Conservation (phyloP, 2,329 filamentous ascomycete species). For the Trichoderma asperellum region DNA sequence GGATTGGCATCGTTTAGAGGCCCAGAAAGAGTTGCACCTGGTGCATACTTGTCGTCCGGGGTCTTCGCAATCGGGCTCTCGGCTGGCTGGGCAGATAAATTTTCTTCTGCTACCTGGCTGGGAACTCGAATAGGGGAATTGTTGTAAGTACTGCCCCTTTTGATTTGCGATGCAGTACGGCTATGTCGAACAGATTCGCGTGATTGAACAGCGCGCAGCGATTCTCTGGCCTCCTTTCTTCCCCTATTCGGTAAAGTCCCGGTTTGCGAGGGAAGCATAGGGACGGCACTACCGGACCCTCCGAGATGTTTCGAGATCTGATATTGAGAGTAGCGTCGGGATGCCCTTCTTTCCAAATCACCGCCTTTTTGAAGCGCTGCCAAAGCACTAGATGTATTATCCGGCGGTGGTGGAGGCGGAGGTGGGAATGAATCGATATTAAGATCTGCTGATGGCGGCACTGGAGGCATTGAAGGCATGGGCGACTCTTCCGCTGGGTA, state of each 20-base stretch:
- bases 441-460: constrained; percentile 48
- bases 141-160: constrained; percentile 52
- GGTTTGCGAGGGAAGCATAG: constrained; percentile 82
- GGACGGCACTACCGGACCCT: constrained; percentile 77
- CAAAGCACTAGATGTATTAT: constrained; percentile 85
- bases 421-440: constrained; percentile 70
- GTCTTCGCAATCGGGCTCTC: constrained; percentile 53
- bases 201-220: constrained; percentile 69
- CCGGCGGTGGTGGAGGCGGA: constrained; percentile 67
- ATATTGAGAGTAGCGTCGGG: constrained; percentile 91
- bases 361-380: constrained; percentile 89
- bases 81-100: constrained; percentile 31
- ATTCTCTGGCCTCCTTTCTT: constrained; percentile 77
- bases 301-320: constrained; percentile 95
- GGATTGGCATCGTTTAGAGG: constrained; percentile 54
- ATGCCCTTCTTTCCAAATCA: constrained; percentile 89
- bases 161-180: constrained; percentile 52
- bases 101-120: constrained; percentile 67
- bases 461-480: constrained; percentile 51
- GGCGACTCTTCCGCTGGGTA: constrained; percentile 66
- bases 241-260: constrained; percentile 85
- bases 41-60: constrained; percentile 66
- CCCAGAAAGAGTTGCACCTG: constrained; percentile 63
- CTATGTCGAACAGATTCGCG: constrained; percentile 57
- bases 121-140: constrained; percentile 64